A percentile compares a stretch with the other conserved stretches of the same genome.
Evolutionary conservation across 805 yeast species (phyloP).

Genomic region (Schizosaccharomyces osmophilus): DNA sequence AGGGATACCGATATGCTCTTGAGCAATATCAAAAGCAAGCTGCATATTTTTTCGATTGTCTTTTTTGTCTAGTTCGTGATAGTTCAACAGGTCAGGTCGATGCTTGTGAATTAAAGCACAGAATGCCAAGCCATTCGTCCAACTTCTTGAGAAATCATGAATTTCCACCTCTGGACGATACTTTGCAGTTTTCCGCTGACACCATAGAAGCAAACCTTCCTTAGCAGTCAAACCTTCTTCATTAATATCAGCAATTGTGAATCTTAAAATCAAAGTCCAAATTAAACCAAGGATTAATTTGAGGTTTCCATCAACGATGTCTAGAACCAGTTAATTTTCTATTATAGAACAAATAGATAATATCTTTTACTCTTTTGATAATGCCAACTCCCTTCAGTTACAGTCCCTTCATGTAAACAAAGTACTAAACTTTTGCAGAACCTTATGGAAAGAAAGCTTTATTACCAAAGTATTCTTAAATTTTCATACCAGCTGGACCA

Average conservation of each 20-base stretch:
- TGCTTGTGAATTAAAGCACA: slow-evolving; percentile 21
- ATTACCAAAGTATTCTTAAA: not conserved
- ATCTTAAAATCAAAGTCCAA: slow-evolving; percentile 30
- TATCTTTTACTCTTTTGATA: not conserved
- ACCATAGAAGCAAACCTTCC: slow-evolving; percentile 28
- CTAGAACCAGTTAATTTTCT: slow-evolving; percentile 14
- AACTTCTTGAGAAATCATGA: slow-evolving; percentile 27
- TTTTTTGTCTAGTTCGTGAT: slow-evolving; percentile 11
- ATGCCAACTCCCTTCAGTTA: too few relatives aligned
- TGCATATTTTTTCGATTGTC: slow-evolving; percentile 15
- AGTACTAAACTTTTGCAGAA: not conserved
- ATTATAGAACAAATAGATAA: not conserved
- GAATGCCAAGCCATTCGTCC: slow-evolving; percentile 29
- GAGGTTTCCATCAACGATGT: slow-evolving; percentile 80
- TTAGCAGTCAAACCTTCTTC: slow-evolving; percentile 19
- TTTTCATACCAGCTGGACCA: slow-evolving; percentile 25
- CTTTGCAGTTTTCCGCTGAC: slow-evolving; percentile 21
- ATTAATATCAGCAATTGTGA: slow-evolving; percentile 17
- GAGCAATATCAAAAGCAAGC: slow-evolving; percentile 21
- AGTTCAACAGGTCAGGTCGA: slow-evolving; percentile 20
- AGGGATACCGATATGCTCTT: slow-evolving; percentile 24
- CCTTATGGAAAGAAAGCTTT: too few relatives aligned
- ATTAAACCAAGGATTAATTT: slow-evolving; percentile 75
- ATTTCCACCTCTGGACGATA: slow-evolving; percentile 17
- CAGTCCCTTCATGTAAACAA: not conserved